Base-by-base conservation (phyloP, 179 eudicot species). In the Kewa caespitosa region DNA sequence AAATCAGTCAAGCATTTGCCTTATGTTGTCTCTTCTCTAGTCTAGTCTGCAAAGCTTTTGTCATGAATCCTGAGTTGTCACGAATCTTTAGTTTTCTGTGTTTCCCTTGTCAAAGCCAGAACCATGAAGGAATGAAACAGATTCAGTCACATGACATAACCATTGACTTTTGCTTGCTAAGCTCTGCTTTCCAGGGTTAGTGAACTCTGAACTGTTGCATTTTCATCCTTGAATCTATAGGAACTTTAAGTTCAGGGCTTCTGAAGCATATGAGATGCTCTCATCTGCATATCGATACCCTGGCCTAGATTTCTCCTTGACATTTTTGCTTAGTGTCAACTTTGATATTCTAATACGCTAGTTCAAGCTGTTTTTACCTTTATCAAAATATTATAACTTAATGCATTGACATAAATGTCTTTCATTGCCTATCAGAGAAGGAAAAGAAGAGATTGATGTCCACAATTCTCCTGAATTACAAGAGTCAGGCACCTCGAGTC, bases 401-500 rank as follows among this genome's bases (percentile, higher is more conserved):
- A 42, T 18, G 18, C 43, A 33, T 63, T 74, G 46, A 74, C 37
- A 64, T 25, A 25, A 20, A 10, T 38, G 31, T 74, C 36, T 54
- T 34, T 43, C 76, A n/a, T 66, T 67, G 63, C 69, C 46, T 37
- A 34, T 46, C 89, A 89, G 94, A 73, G 81, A 81, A 42, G 79
- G 76, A 52, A 52, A 59, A 37, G 82, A 76, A 59, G 74, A 73
- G 62, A 32, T 67, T 23, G 87, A 84, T 73, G 74, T 81, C 70
- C 88, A 80, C 33, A 84, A 78, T 52, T 70, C 86, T 27, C 66
- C 68, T 37, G 70, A 65, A 80, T 78, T 74, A 28, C 87, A 73
- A 37, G 71, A 84, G 73, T 70, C 62, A 43, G 71, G 75, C 69
- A 81, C 85, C 41, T 70, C 86, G 27, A 80, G 67, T 71, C 87